Conservation (phyloP, 352 stramenopile genomes). For the Phytophthora brassicae region DNA sequence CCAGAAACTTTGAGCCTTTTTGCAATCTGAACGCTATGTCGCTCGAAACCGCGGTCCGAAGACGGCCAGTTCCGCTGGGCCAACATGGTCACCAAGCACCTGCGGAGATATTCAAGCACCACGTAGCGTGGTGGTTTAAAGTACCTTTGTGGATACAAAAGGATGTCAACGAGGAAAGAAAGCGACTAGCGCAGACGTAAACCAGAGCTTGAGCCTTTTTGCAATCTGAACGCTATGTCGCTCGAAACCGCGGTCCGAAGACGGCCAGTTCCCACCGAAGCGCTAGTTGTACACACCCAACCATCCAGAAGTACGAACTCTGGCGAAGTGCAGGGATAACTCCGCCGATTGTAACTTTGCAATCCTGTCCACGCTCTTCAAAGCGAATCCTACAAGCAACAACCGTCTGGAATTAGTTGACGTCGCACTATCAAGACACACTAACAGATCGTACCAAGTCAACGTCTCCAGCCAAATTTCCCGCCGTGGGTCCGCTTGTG, state of each 20-base stretch:
- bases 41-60: constrained; percentile 36
- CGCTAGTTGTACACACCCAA: constrained; percentile 42
- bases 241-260: constrained; percentile 34
- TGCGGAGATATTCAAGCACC: too few species aligned
- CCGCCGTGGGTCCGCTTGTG: constrained; percentile 7
- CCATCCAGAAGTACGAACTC: constrained; percentile 45
- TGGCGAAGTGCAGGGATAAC: constrained; percentile 36
- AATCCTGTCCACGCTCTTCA: constrained; percentile 37
- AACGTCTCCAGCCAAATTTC: constrained; percentile 33
- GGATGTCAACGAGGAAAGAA: too few species aligned
- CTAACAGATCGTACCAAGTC: constrained; percentile 17
- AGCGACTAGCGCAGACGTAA: too few species aligned
- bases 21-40: not conserved
- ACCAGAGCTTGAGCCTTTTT: too few species aligned
- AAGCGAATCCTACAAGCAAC: constrained; percentile 31
- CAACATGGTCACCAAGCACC: too few species aligned
- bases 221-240: not conserved
- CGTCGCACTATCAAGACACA: not conserved
- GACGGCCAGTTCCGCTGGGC: constrained; percentile 40
- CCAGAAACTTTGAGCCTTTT: too few species aligned
- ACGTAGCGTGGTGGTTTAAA: too few species aligned
- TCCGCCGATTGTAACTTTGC: constrained; percentile 35
- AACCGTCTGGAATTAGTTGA: constrained; percentile 12
- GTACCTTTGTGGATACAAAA: too few species aligned
- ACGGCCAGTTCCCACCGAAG: constrained; percentile 45